Conservation (phyloP, 2,329 filamentous ascomycete species). For the Aschersonia sp. region DNA sequence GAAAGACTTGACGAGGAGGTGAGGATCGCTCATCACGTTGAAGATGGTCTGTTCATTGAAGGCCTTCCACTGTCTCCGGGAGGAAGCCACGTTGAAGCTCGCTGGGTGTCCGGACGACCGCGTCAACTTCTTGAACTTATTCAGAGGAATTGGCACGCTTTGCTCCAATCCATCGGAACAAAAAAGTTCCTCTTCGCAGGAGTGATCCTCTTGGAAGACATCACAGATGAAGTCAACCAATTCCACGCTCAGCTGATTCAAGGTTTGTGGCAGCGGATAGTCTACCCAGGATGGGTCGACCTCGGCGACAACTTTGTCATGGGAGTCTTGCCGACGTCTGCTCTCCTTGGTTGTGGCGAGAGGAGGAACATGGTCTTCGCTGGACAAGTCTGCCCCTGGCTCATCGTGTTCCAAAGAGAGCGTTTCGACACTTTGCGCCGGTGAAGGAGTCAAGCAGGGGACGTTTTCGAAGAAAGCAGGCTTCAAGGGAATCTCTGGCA, state of each 20-base stretch:
- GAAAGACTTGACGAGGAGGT: slow-evolving; percentile 41
- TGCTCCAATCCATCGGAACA: slow-evolving; percentile 15
- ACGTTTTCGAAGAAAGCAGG: slow-evolving; percentile 25
- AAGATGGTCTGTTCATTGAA: slow-evolving; percentile 54
- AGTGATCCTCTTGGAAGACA: slow-evolving; percentile 41
- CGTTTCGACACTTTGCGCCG: slow-evolving; percentile 7
- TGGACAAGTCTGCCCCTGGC: slow-evolving; percentile 2
- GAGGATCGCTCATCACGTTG: slow-evolving; percentile 44
- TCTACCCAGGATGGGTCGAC: slow-evolving; percentile 7
- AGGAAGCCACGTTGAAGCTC: slow-evolving; percentile 1
- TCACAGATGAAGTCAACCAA: slow-evolving; percentile 47
- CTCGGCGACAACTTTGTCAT: slow-evolving; percentile 13
- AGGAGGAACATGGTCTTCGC: background rate
- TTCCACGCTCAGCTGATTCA: slow-evolving; percentile 38
- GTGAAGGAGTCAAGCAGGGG: slow-evolving; percentile 10
- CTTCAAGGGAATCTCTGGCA: slow-evolving; percentile 20
- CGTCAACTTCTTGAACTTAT: slow-evolving; percentile 3
- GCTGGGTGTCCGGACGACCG: slow-evolving; percentile 3
- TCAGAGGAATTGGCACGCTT: slow-evolving; percentile 6
- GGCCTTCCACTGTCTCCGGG: slow-evolving; percentile 34
- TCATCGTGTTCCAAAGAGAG: slow-evolving; percentile 8
- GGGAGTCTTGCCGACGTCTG: slow-evolving; percentile 5
- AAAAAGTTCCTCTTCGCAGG: slow-evolving; percentile 32
- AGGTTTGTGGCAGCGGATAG: slow-evolving; percentile 37
- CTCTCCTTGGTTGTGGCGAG: slow-evolving; percentile 1